phyloP scores from a whole-genome alignment of 1,284 basidiomycete genomes.

The Nidula niveotomentosa region DNA sequence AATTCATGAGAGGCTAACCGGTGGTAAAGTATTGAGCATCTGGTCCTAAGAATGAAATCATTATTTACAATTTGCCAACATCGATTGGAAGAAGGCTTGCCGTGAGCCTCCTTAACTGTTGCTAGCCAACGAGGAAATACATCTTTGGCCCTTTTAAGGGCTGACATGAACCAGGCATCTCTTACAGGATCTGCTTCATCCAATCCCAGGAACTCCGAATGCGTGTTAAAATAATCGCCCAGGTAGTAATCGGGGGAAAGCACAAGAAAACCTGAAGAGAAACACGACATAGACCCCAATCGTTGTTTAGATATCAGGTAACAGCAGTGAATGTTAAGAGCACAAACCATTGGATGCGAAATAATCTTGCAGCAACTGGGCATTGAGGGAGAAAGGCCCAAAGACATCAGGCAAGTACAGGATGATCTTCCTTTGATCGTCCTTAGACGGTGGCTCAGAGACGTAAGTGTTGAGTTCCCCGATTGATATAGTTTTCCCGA shows the following conservation, averaged over 20 bases:
- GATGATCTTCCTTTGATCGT: constrained; percentile 32
- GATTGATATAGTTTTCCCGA: constrained; percentile 37
- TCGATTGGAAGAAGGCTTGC: constrained; percentile 2
- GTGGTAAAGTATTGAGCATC: constrained; percentile 28
- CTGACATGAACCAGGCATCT: constrained; percentile 25
- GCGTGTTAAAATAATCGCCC: constrained; percentile 36
- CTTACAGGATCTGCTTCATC: constrained; percentile 29
- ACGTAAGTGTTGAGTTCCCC: constrained; percentile 47
- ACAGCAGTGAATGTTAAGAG: not conserved
- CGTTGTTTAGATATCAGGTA: constrained; percentile 23
- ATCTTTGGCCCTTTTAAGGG: constrained; percentile 20
- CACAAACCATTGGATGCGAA: constrained; percentile 47
- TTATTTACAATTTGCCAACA: not conserved
- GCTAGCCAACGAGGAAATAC: constrained; percentile 39
- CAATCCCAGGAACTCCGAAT: constrained; percentile 8
- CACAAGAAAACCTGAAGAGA: constrained; percentile 28
- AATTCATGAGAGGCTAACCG: constrained; percentile 32
- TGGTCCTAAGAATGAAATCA: constrained; percentile 13
- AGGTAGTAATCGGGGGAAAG: constrained; percentile 51
- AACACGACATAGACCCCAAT: no score
- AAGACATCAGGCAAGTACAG: constrained; percentile 45
- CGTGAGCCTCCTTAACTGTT: constrained; percentile 36
- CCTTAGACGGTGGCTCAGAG: constrained; percentile 28
- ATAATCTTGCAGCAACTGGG: constrained; percentile 47
- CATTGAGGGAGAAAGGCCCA: constrained; percentile 46